Percentiles rank a stretch among this genome's conserved stretches.
These are phyloP conservation scores for Coemansia sp. DNA, from an alignment of 192 early-diverging fungal species.

Conservation along the genomic window DNA sequence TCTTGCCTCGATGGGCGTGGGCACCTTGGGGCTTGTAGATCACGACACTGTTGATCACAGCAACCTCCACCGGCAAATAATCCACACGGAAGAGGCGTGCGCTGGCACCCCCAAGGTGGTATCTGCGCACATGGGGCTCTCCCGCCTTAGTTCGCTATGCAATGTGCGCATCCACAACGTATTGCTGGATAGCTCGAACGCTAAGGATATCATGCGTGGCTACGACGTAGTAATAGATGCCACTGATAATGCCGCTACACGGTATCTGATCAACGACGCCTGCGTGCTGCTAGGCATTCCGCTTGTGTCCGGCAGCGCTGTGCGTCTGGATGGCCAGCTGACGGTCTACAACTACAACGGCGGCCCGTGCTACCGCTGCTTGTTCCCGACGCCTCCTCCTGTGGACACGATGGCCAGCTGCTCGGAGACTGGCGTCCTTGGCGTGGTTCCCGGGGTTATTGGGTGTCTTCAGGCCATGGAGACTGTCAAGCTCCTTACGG, in stretches of 20 bases:
- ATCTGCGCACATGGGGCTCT: constrained; percentile 61
- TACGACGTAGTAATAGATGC: constrained; percentile 90
- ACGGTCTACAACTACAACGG: constrained; percentile 89
- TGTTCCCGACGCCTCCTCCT: constrained; percentile 92
- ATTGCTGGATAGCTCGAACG: constrained; percentile 81
- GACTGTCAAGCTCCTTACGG: constrained; percentile 80
- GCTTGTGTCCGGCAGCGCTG: constrained; percentile 86
- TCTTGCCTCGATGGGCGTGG: constrained; percentile 85
- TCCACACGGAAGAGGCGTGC: constrained; percentile 74
- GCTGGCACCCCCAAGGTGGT: constrained; percentile 68
- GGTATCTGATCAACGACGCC: constrained; percentile 93
- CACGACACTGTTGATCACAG: constrained; percentile 87
- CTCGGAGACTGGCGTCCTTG: constrained; percentile 89
- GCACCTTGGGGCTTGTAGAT: constrained; percentile 85
- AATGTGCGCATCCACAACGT: constrained; percentile 64
- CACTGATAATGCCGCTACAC: constrained; percentile 93
- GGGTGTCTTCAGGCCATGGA: constrained; percentile 91
- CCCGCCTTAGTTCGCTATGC: constrained; percentile 68
- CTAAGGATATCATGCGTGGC: constrained; percentile 64
- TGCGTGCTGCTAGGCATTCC: constrained; percentile 80
- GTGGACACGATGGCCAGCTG: constrained; percentile 86
- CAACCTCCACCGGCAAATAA: constrained; percentile 94
- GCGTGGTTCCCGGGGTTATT: constrained; percentile 91
- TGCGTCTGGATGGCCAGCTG: constrained; percentile 92
- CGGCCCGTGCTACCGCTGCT: constrained; percentile 95